phyloP scores from a whole-genome alignment of 225 moss, liverwort and hornwort genomes.

The Bryum argenteum region DNA sequence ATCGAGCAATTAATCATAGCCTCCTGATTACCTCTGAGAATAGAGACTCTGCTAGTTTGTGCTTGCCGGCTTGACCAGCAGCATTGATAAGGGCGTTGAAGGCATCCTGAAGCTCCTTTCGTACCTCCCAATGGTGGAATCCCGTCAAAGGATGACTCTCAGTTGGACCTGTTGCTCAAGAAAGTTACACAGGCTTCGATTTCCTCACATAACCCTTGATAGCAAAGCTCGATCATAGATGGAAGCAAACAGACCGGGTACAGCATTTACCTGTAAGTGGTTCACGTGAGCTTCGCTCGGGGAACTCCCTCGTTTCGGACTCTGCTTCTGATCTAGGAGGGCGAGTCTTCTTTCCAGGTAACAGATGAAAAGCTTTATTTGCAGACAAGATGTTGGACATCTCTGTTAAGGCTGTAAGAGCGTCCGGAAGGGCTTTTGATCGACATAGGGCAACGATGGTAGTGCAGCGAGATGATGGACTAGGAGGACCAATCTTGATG shows the following conservation, averaged over 20 bases:
- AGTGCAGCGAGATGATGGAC: conserved; percentile 75
- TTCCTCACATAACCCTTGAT: conserved; percentile 7
- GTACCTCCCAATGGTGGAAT: conserved; percentile 68
- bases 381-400: conserved; percentile 66
- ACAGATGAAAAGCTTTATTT: conserved; percentile 46
- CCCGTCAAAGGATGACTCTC: conserved; percentile 40
- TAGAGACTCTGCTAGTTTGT: conserved; percentile 79
- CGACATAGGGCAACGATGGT: conserved; percentile 86
- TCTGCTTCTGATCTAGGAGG: conserved; percentile 50
- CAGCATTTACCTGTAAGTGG: neutral
- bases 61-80: conserved; percentile 78
- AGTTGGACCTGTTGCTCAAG: conserved; percentile 35
- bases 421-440: conserved; percentile 78
- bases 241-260: conserved; percentile 27
- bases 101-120: conserved; percentile 84
- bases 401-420: conserved; percentile 64
- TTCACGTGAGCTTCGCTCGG: conserved; percentile 33
- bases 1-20: conserved; percentile 7
- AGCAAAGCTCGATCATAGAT: conserved; percentile 16
- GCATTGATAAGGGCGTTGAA: conserved; percentile 92
- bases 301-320: conserved; percentile 29
- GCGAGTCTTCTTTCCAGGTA: conserved; percentile 57
- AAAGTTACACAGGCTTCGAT: conserved; percentile 6
- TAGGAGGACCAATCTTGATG: conserved; percentile 51
- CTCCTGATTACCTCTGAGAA: conserved; percentile 76